These are phyloP conservation scores for Grammothele lineata DNA, from an alignment of 768 basidiomycete species.

Conservation along the genomic window DNA sequence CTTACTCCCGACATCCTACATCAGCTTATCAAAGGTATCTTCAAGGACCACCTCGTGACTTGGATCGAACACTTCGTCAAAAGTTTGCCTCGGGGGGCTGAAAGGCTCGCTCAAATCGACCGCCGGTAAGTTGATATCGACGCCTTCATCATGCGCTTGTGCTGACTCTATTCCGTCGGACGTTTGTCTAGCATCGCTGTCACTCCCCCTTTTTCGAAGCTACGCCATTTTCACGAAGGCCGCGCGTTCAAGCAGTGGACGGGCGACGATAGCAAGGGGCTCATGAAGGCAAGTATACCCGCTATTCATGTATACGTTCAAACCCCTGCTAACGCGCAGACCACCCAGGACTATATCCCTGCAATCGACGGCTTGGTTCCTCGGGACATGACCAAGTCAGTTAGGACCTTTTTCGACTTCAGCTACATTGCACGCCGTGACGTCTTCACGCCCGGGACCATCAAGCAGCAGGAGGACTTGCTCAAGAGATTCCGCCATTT, in stretches of 20 bases:
- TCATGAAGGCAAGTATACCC: no score
- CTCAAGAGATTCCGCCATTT: background rate
- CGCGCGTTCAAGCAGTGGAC: conserved; percentile 26
- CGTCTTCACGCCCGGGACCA: background rate
- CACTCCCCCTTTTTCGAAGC: conserved; percentile 15
- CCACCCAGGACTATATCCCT: conserved; percentile 9
- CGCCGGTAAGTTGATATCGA: conserved; percentile 3
- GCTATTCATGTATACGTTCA: background rate
- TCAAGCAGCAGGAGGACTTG: background rate
- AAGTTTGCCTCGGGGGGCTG: background rate
- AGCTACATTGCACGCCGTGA: background rate
- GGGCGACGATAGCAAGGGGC: conserved; percentile 24
- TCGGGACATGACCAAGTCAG: background rate
- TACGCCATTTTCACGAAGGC: conserved; percentile 20
- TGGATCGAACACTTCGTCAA: conserved; percentile 14
- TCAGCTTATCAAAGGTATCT: conserved; percentile 20
- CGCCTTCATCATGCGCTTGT: no score
- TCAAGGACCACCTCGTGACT: conserved; percentile 21
- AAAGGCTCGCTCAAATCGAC: conserved; percentile 12
- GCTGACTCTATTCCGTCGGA: no score
- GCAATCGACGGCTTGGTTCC: conserved; percentile 1
- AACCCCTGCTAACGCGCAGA: background rate
- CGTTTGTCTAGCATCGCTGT: conserved; percentile 13
- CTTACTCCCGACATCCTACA: conserved; percentile 17
- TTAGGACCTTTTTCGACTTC: background rate